Evolutionary conservation across 441 rosid species (phyloP), one percentile per base, ranked within the genome.

Genomic region (Pelargonium citronellum): DNA sequence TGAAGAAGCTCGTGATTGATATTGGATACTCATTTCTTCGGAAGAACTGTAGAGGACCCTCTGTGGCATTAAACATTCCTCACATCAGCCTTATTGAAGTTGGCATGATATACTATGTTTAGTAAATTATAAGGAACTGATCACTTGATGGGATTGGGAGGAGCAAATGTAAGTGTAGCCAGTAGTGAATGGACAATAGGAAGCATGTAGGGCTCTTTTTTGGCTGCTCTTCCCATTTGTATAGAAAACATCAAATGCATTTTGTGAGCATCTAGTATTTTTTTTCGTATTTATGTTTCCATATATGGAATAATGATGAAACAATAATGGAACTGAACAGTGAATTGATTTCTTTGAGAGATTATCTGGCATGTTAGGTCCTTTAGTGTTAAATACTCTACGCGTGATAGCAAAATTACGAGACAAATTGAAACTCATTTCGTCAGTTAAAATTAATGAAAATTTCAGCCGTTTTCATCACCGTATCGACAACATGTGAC

Each of bases 81-180:
- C 98, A 88, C 79, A 91, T 87, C 73, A 91, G 89, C 80, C 96
- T 93, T 15, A 87, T 91, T 58, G 98, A 93, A 87, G 97, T 93
- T 60, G 98, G 98, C 69, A 89, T 93, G 95, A 88, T 91, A 70
- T 93, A 93, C 81, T 83, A 87, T 80, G 97, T 93, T 39, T 93
- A 87, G 61, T 17, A n/a, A 9, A 55, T 16, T 5, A 10, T 19
- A 55, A 7, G 61, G 22, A 16, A 7, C 12, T 51, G 30, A 2
- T 27, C 30, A 2, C 30, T 27, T 27, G 30, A 27, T 27, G 30
- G 3, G 30, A 27, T 27, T 27, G 30, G 30, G 30, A 27, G 30
- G 30, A 27, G 30, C 30, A 27, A 27, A 27, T 27, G 30, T 27
- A 27, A 27, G 30, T 27, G 30, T 27, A 27, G 30, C 30, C 30